Base-by-base conservation (phyloP, 257 asterid species). In the Lavandula angustifolia region DNA sequence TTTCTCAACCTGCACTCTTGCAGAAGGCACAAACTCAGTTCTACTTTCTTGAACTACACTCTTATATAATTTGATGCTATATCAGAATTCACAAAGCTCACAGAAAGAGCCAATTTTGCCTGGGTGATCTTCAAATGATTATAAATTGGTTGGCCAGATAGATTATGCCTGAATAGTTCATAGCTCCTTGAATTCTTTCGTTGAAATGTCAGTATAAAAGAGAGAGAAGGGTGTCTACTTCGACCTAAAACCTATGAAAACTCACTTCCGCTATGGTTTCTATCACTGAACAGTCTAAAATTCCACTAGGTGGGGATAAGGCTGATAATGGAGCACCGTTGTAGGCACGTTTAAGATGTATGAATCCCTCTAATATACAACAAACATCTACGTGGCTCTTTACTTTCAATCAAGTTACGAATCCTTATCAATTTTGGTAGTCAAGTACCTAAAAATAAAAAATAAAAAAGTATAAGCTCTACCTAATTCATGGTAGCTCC, bases 1-100 rank as follows among this genome's bases (percentile, higher is more conserved):
- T 81, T 92, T 92, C 83, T 94, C 99, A 69, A 94, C 91, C 99
- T 92, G 91, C 85, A 82, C 62, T 72, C 88, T 85, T 85, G 87
- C 75, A 79, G 66, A 69, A 73, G 69, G 52, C 62, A 41, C 68
- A 79, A 74, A 57, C 13, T 61, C 32, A 47, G 55, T 67, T 60
- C 58, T 71, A 61, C 14, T 54, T 62, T 70, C 37, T 18, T 46
- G 17, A 71, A 52, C 41, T 49, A 41, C 54, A 71, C n/a, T 48
- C 53, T 54, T 42, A 6, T 46, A 27, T 40, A 40, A 47, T 35
- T 53, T 33, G 47, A 58, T 68, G 56, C 48, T 42, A 41, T 16
- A 40, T 60, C 27, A 22, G 27, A 22, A 22, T 22, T 22, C 48
- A 14, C 50, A 70, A 38, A 34, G 33, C 51, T 55, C 57, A 50